Evolutionary conservation across 768 basidiomycete genomes (phyloP), one percentile per base, ranked within the genome.

Genomic region (Lactarius pseudohatsudake): DNA sequence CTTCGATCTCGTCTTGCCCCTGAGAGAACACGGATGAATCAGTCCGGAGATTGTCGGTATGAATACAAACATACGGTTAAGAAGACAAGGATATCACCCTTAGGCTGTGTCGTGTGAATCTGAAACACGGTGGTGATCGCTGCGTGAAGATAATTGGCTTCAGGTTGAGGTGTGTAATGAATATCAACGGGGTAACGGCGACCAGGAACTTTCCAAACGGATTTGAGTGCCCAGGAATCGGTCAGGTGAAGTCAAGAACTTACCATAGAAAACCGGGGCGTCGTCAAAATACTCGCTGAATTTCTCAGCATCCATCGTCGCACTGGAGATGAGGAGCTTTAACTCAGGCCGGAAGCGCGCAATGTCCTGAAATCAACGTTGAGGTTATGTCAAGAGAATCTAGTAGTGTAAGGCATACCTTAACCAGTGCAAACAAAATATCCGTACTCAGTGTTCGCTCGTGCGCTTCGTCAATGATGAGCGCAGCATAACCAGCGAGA

Each of bases 1-100:
- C 92, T 77, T 99, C 97, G 68, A 98, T 99, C 77, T 98, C 97
- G 75, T 99, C 97, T 85, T 99, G 97, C 70, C 97, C 96, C 92
- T 91, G 69, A 26, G 61, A 18, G n/a, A 61, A 54, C 53, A 66
- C 62, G 41, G 57, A 1, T 72, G 62, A 67, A 57, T 47, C 54
- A 28, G 34, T 28, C 32, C 10, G 32, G 30, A 57, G 18, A 47
- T 32, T 10, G 20, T 62, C 47, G 56, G 16, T 16, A 36, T 18
- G 18, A 38, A 45, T 47, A 55, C 22, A 38, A 18, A 79, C 87
- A 67, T 71, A 93, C 94, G 0, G 97, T 99, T 64, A 99, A 81
- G 81, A 99, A 99, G 8, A 99, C 95, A 28, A 99, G 84, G 70
- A 99, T 95, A 74, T 99, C 97, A 22, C 97, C 97, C 74, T 92